Evolutionary conservation across 2,329 filamentous ascomycete genomes (phyloP), one percentile per base, ranked within the genome.

Genomic region (Bipolaris gigantea): DNA sequence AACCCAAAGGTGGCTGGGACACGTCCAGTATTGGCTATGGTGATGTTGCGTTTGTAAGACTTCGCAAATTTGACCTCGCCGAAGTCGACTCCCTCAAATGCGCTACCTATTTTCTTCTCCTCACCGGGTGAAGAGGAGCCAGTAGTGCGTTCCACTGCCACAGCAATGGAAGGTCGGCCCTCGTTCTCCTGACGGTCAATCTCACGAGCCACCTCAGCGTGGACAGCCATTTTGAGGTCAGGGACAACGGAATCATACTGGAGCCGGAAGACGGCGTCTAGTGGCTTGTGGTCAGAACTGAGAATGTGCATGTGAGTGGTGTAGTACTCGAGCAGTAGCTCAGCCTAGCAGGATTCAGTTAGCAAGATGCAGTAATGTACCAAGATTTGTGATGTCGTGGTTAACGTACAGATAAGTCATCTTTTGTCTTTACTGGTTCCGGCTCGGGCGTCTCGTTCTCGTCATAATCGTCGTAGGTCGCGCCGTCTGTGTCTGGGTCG

Each of bases 231-330:
- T 71, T 95, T 97, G 23, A 96, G 77, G 25, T 93, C 87, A 0
- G 92, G 89, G 0, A 95, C 86, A 1, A 96, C 89, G 0, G 90
- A 89, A 58, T 97, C 90, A 69, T 94, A 97, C 40, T 89, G 87
- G 7, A 99, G 76, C 0, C 84, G 88, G 69, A 97, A 97, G 0
- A 92, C 79, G 0, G 92, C 90, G 54, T 87, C 85, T 2, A 99
- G 77, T 0, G 94, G 95, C 72, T 99, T 99, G 75, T 99, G 94
- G 65, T 99, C 94, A 0, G 93, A 97, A 0, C 93, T 96, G 15
- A 90, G 83, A 21, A 99, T 87, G 16, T 89, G 83, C 73, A 97
- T 94, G 67, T 97, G 90, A 0, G 92, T 93, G 0, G 87, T 85
- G 71, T 99, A 99, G 53, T 89, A 80, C 48, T 85, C 79, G n/a